phyloP scores from a whole-genome alignment of 2,329 filamentous ascomycete species.

The Aspergillus fructus region DNA sequence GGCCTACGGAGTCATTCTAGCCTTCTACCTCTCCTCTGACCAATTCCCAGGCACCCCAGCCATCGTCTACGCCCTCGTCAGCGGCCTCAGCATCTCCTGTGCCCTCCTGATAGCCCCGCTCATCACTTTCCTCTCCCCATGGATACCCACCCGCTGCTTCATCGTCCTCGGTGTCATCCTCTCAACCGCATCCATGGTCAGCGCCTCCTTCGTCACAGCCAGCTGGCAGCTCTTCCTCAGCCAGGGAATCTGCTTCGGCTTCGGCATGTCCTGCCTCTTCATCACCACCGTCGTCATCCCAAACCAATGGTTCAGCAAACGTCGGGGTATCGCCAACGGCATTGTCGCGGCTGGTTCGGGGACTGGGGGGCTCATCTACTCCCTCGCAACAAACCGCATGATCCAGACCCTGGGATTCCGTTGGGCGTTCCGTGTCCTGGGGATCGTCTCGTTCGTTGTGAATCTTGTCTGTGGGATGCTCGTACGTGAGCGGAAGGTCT shows the following conservation, averaged over 20 bases:
- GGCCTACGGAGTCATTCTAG: too few species aligned
- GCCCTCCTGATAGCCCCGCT: constrained; percentile 3
- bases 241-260: constrained; percentile 43
- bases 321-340: constrained; percentile 42
- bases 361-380: too few species aligned
- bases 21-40: too few species aligned
- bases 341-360: constrained; percentile 18
- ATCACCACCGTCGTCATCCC: constrained; percentile 39
- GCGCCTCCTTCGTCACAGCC: constrained; percentile 36
- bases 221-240: constrained; percentile 44
- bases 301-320: constrained; percentile 44
- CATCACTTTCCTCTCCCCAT: too few species aligned
- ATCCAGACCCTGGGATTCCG: too few species aligned
- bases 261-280: constrained; percentile 43
- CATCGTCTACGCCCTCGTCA: constrained; percentile 4
- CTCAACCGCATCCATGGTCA: constrained; percentile 31
- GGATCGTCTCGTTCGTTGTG: too few species aligned
- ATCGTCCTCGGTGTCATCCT: too few species aligned
- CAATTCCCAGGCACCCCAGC: neutral
- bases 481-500: too few species aligned
- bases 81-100: constrained; percentile 7
- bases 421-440: too few species aligned
- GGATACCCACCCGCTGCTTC: too few species aligned
- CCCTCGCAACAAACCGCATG: too few species aligned
- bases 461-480: too few species aligned